Base-by-base conservation (phyloP, 768 basidiomycete species). In the Pisolithus sp. region DNA sequence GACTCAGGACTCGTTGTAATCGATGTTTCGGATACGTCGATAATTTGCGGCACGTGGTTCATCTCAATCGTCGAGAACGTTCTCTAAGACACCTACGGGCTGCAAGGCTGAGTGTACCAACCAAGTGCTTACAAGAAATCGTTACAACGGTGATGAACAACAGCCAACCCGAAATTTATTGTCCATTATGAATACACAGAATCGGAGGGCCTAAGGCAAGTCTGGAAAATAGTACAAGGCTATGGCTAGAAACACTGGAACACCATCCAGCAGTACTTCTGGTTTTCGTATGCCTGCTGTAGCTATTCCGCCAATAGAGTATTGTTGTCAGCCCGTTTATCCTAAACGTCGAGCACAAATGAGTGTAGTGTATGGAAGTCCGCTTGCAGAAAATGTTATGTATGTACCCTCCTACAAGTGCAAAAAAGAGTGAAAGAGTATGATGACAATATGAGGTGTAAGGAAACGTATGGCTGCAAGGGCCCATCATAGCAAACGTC, bases 341-440 rank as follows among this genome's bases (percentile, higher is more conserved):
- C 39, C 6, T 26, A 51, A 38, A 26, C 43, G n/a, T 13, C 43
- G n/a, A 28, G 15, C 23, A 26, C 10, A 43, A 41, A 41, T 7
- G 40, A 41, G 40, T 21, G 40, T 18, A 41, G 40, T 47, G 46
- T 34, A 39, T 18, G 31, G 10, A 42, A 42, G 28, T 30, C 47
- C 46, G 52, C 58, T 52, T 47, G 56, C 53, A 52, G 44, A 42
- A 21, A 54, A 46, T 62, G 46, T 26, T 49, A 54, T 51, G 30
- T 40, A n/a, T n/a, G n/a, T n/a, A n/a, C n/a, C 21, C 43, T 18
- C 5, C 40, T 46, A 18, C 20, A 15, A 26, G 49, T 21, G 34
- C 12, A 48, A 52, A 30, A n/a, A 37, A 15, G 50, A 64, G 49
- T 48, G 53, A 54, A 56, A 55, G 12, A 15, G 42, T 31, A 24